Conservation (phyloP, 164 flowering plant species). For the Chimonanthus salicifolius region DNA sequence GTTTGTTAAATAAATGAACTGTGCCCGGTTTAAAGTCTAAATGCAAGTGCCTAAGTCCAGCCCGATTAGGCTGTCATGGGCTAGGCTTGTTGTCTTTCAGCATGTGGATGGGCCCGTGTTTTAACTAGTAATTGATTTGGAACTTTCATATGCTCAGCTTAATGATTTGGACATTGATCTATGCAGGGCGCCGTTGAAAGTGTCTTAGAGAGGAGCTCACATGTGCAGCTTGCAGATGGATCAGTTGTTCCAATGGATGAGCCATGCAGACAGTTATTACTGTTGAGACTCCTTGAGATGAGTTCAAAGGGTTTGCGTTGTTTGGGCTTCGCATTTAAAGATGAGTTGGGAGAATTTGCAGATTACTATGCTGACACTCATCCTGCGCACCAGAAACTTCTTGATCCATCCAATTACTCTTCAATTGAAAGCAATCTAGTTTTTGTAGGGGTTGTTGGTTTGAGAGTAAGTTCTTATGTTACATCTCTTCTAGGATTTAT, state of each 20-base stretch:
- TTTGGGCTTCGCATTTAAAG: slow-evolving; percentile 82
- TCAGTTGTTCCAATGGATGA: slow-evolving; percentile 71
- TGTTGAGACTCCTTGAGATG: slow-evolving; percentile 57
- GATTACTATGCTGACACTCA: slow-evolving; percentile 61
- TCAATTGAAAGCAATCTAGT: slow-evolving; percentile 64
- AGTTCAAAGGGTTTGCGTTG: slow-evolving; percentile 83
- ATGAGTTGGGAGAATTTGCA: slow-evolving; percentile 77
- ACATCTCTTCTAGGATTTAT: background rate
- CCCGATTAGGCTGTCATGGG: too few species aligned
- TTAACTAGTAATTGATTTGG: background rate
- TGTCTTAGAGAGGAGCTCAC: slow-evolving; percentile 69
- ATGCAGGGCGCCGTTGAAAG: slow-evolving; percentile 90
- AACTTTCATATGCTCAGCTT: too few species aligned
- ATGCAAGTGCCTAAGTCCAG: too few species aligned
- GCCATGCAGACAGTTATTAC: slow-evolving; percentile 55
- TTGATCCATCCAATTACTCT: slow-evolving; percentile 67
- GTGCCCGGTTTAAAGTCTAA: too few species aligned
- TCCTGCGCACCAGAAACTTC: slow-evolving; percentile 79
- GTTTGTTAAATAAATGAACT: too few species aligned
- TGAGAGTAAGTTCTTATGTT: slow-evolving; percentile 52
- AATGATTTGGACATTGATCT: slow-evolving; percentile 1
- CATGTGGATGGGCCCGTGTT: too few species aligned
- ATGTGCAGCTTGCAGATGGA: slow-evolving; percentile 88
- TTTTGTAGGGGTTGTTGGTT: slow-evolving; percentile 86
- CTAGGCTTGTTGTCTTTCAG: too few species aligned